phyloP scores from a whole-genome alignment of 495 filamentous ascomycete species.

The Lasiosphaeria miniovina region DNA sequence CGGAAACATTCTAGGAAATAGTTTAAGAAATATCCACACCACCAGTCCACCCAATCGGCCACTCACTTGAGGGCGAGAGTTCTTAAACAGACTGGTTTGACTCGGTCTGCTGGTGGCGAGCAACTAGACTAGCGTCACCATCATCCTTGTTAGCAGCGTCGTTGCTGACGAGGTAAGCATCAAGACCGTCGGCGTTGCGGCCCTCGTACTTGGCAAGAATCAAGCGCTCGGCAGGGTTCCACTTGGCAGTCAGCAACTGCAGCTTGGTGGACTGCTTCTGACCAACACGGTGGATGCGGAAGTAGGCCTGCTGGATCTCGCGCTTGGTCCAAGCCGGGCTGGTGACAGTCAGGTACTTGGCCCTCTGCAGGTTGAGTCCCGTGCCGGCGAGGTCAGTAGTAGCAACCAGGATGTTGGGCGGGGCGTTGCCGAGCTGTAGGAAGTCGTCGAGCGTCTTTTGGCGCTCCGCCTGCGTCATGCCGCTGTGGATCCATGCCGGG shows the following conservation, averaged over 20 bases:
- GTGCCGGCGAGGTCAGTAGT: constrained; percentile 25
- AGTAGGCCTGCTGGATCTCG: constrained; percentile 29
- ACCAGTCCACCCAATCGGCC: too few relatives aligned
- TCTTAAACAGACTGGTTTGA: too few relatives aligned
- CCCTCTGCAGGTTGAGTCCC: constrained; percentile 28
- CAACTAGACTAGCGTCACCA: too few relatives aligned
- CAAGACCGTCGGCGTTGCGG: too few relatives aligned
- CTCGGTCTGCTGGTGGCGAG: too few relatives aligned
- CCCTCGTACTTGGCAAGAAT: constrained; percentile 11
- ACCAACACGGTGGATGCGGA: constrained; percentile 25
- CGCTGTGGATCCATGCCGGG: constrained; percentile 11
- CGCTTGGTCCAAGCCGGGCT: constrained; percentile 28
- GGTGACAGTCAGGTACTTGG: constrained; percentile 23
- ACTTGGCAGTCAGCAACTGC: constrained; percentile 16
- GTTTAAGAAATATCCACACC: too few relatives aligned
- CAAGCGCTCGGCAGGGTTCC: constrained; percentile 25
- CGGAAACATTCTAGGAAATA: too few relatives aligned
- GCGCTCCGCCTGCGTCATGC: constrained; percentile 1
- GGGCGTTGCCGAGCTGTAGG: constrained; percentile 13
- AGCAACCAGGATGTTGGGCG: constrained; percentile 26
- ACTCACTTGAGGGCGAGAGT: too few relatives aligned
- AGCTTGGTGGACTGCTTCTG: constrained; percentile 20
- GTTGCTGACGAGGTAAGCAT: too few relatives aligned
- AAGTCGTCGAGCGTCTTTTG: constrained; percentile 17
- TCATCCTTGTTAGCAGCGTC: too few relatives aligned